These are phyloP conservation scores for Yamadazyma sp. DNA, from an alignment of 1,139 yeast genomes.

Conservation along the genomic window DNA sequence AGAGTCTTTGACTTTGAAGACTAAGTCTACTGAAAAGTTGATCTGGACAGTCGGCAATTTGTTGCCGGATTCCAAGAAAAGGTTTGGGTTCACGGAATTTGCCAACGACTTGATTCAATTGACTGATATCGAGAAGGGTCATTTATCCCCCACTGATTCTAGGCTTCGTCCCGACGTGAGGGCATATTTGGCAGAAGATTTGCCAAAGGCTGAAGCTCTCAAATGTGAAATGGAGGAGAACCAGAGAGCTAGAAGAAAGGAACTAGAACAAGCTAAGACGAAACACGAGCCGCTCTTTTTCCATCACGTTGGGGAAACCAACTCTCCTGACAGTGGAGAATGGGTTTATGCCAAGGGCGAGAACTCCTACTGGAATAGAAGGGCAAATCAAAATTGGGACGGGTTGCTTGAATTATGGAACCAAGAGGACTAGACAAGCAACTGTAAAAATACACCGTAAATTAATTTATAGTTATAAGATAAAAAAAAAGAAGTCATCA, in stretches of 20 bases:
- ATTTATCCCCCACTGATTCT: conserved; percentile 83
- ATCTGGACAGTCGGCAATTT: conserved; percentile 72
- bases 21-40: conserved; percentile 39
- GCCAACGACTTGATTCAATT: conserved; percentile 81
- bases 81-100: conserved; percentile 84
- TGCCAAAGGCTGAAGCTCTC: conserved; percentile 66
- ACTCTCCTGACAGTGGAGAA: conserved; percentile 45
- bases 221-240: conserved; percentile 72
- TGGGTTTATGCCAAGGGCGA: conserved; percentile 66
- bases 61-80: conserved; percentile 56
- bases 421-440: no score
- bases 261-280: conserved; percentile 45
- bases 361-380: conserved; percentile 78
- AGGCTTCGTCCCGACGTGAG: conserved; percentile 85
- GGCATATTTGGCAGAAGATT: conserved; percentile 66
- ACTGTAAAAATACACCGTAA: no score
- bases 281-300: conserved; percentile 66
- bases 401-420: conserved; percentile 56
- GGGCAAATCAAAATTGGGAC: conserved; percentile 61
- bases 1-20: conserved; percentile 48
- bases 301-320: conserved; percentile 36
- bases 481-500: neutral
- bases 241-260: conserved; percentile 77
- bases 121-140: conserved; percentile 63
- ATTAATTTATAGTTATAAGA: no score